These are phyloP conservation scores for Phytophthora lateralis DNA, from an alignment of 352 stramenopile genomes.

Conservation along the genomic window DNA sequence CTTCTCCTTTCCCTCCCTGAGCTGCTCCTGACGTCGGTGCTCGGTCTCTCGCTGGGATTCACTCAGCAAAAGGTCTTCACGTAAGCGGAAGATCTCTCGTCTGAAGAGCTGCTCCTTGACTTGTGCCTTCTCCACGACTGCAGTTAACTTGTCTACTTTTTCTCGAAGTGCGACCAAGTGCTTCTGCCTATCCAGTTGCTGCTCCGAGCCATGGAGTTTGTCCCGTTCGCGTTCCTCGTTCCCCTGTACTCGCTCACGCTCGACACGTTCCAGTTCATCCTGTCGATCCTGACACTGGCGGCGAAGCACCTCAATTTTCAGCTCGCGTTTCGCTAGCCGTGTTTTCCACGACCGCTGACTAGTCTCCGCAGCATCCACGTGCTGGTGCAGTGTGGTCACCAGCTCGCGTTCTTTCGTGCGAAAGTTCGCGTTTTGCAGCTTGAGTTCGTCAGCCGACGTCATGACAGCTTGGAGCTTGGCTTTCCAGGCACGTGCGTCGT, in stretches of 20 bases:
- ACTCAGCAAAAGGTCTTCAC: conserved; percentile 66
- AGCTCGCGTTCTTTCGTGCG: conserved; percentile 33
- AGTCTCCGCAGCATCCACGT: conserved; percentile 30
- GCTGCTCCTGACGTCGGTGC: conserved; percentile 50
- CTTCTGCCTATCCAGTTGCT: conserved; percentile 47
- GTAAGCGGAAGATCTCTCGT: conserved; percentile 56
- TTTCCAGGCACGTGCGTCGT: conserved; percentile 51
- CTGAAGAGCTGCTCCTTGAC: conserved; percentile 52
- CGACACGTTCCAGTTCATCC: conserved; percentile 18
- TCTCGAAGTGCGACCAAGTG: conserved; percentile 29
- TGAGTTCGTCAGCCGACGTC: conserved; percentile 40
- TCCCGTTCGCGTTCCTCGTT: conserved; percentile 25
- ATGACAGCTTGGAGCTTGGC: conserved; percentile 44
- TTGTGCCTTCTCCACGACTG: conserved; percentile 43
- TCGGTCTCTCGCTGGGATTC: conserved; percentile 63
- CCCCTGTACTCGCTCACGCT: conserved; percentile 27
- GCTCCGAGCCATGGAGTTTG: conserved; percentile 27
- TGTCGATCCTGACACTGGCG: conserved; percentile 37
- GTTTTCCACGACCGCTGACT: conserved; percentile 33
- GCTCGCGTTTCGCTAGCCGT: conserved; percentile 36
- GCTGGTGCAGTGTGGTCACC: conserved; percentile 19
- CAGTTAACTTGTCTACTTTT: conserved; percentile 29
- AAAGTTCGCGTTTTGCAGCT: conserved; percentile 32
- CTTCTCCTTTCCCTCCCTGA: conserved; percentile 61
- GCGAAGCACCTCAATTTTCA: conserved; percentile 41